These are phyloP conservation scores for Tephrocybe sp. DNA, from an alignment of 768 basidiomycete species.

Conservation along the genomic window DNA sequence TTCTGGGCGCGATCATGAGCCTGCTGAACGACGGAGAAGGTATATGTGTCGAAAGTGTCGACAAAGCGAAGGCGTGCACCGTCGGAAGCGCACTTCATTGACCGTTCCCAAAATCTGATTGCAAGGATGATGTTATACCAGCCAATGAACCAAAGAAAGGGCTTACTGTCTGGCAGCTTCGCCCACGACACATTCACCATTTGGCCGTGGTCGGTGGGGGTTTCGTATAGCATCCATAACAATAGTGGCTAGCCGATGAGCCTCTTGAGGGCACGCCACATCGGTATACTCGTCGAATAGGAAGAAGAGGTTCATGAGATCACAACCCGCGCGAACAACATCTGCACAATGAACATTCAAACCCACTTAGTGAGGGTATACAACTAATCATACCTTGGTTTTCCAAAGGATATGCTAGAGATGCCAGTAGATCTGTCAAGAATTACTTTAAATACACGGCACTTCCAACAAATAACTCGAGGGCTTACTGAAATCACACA, in stretches of 20 bases:
- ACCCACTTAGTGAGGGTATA: not conserved
- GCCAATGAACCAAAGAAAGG: not conserved
- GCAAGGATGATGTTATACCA: not conserved
- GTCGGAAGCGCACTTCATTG: not conserved
- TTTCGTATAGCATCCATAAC: constrained; percentile 34
- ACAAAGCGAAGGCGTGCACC: constrained; percentile 31
- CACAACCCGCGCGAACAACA: constrained; percentile 36
- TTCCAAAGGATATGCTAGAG: constrained; percentile 33
- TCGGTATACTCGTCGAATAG: constrained; percentile 42
- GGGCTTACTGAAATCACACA: constrained; percentile 38
- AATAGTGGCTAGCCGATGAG: constrained; percentile 28
- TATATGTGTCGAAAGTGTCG: constrained; percentile 38
- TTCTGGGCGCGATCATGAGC: constrained; percentile 39
- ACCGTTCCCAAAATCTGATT: not conserved
- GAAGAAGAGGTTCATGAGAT: constrained; percentile 52
- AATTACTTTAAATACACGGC: not conserved
- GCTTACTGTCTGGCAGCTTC: constrained; percentile 41
- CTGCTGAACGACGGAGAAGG: constrained; percentile 40
- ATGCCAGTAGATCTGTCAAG: constrained; percentile 33
- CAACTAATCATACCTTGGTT: constrained; percentile 27
- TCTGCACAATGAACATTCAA: constrained; percentile 12
- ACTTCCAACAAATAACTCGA: too few relatives aligned
- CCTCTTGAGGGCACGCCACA: constrained; percentile 27
- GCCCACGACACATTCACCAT: constrained; percentile 35
- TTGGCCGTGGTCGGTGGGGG: constrained; percentile 29